phyloP scores from a whole-genome alignment of 495 filamentous ascomycete genomes.

The Annulohypoxylon stygium region DNA sequence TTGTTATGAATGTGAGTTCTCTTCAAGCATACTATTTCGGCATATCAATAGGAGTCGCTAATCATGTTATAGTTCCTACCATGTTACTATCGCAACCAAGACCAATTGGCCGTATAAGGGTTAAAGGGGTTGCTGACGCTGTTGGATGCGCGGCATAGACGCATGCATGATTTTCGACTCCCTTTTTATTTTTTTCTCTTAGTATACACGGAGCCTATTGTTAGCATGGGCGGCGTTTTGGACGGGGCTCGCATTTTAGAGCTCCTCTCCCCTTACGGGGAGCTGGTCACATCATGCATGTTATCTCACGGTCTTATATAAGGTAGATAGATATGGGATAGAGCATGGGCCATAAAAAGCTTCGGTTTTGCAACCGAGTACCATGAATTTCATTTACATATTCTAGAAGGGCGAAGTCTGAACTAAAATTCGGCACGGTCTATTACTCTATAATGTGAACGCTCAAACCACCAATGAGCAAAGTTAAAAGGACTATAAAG shows the following conservation, averaged over 20 bases:
- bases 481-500: background rate
- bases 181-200: conserved; percentile 16
- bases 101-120: conserved; percentile 61
- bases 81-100: conserved; percentile 63
- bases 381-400: conserved; percentile 44
- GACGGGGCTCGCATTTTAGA: conserved; percentile 46
- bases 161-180: conserved; percentile 36
- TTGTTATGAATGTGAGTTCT: conserved; percentile 91
- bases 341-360: conserved; percentile 33
- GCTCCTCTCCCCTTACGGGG: conserved; percentile 45
- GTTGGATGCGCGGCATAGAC: conserved; percentile 19
- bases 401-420: conserved; percentile 20
- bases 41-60: background rate
- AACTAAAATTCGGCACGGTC: background rate
- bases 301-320: conserved; percentile 42
- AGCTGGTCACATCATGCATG: conserved; percentile 47
- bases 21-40: background rate
- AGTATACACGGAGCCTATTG: conserved; percentile 27
- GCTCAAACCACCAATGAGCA: conserved; percentile 2
- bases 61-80: conserved; percentile 60
- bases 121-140: conserved; percentile 24
- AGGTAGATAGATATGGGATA: conserved; percentile 46
- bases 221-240: conserved; percentile 55
- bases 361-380: conserved; percentile 32
- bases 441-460: conserved; percentile 19